A percentile compares a stretch with the other conserved stretches of the same genome.
Evolutionary conservation across 306 rosid genomes (phyloP).

Genomic region (Chamaecrista fasciculata): DNA sequence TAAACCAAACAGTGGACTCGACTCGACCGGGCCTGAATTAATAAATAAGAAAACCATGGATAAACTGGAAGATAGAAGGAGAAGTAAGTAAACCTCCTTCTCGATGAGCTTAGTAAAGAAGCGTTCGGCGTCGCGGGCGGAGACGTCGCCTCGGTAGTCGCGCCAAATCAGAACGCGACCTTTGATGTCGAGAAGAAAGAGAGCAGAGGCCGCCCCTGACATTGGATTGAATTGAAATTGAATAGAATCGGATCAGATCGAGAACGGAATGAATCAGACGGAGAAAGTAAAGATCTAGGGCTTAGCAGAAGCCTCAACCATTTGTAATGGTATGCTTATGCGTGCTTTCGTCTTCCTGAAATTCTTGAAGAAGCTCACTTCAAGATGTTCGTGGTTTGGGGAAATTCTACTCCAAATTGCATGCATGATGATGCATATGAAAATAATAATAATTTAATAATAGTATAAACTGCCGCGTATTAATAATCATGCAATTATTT

Average conservation of each 20-base stretch:
- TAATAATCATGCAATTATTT: too few species aligned
- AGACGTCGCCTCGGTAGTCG: slow-evolving; percentile 97
- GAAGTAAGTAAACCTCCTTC: slow-evolving; percentile 79
- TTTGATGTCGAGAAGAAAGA: slow-evolving; percentile 95
- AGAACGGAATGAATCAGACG: background rate
- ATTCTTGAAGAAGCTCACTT: background rate
- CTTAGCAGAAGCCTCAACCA: background rate
- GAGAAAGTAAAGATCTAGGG: background rate
- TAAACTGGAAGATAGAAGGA: background rate
- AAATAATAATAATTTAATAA: too few species aligned
- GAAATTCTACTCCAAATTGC: background rate
- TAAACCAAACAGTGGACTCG: background rate
- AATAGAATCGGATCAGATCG: slow-evolving; percentile 26
- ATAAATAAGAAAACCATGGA: background rate
- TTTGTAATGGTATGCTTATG: background rate
- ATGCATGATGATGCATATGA: background rate
- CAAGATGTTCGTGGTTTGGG: background rate
- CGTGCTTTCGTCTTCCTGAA: background rate
- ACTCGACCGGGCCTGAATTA: background rate
- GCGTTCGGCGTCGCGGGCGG: slow-evolving; percentile 89
- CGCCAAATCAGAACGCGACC: slow-evolving; percentile 99
- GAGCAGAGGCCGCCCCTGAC: slow-evolving; percentile 99
- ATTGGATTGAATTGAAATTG: too few species aligned
- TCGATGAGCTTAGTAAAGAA: slow-evolving; percentile 98
- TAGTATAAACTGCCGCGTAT: too few species aligned